A percentile compares a stretch with the other conserved stretches of the same genome.
These are phyloP conservation scores for Monosporascus sp. DNA, from an alignment of 2,329 filamentous ascomycete species.

Conservation along the genomic window DNA sequence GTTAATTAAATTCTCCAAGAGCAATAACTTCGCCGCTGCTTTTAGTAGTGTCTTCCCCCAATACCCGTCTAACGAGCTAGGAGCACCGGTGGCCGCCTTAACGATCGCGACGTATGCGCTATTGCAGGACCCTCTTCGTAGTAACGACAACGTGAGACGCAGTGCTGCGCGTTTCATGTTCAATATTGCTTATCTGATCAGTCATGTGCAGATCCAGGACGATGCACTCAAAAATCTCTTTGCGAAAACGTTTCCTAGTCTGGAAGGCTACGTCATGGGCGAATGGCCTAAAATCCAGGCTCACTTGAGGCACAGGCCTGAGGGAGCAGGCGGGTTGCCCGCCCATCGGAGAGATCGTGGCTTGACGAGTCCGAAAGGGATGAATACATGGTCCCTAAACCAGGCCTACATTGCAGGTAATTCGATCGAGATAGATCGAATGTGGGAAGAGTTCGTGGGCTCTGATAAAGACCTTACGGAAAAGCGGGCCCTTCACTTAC, in stretches of 20 bases:
- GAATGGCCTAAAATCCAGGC: conserved; percentile 22
- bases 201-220: conserved; percentile 13
- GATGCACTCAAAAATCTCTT: conserved; percentile 10
- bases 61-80: conserved; percentile 19
- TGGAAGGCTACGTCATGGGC: conserved; percentile 19
- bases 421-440: conserved; percentile 13
- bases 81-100: conserved; percentile 23
- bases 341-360: not conserved
- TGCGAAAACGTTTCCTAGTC: conserved; percentile 10
- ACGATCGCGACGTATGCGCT: conserved; percentile 34
- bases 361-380: not conserved
- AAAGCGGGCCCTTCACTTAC: conserved; percentile 15
- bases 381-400: conserved; percentile 8
- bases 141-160: conserved; percentile 11
- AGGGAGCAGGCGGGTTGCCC: not conserved
- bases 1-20: conserved; percentile 11
- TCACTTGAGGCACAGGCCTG: conserved; percentile 8
- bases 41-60: conserved; percentile 31
- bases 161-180: conserved; percentile 20
- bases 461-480: conserved; percentile 6
- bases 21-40: conserved; percentile 21
- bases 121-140: conserved; percentile 27
- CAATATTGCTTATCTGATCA: conserved; percentile 20
- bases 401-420: conserved; percentile 11
- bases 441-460: conserved; percentile 22